These are phyloP conservation scores for Chrysosporium keratinophilum DNA, from an alignment of 2,329 filamentous ascomycete genomes.

Conservation along the genomic window DNA sequence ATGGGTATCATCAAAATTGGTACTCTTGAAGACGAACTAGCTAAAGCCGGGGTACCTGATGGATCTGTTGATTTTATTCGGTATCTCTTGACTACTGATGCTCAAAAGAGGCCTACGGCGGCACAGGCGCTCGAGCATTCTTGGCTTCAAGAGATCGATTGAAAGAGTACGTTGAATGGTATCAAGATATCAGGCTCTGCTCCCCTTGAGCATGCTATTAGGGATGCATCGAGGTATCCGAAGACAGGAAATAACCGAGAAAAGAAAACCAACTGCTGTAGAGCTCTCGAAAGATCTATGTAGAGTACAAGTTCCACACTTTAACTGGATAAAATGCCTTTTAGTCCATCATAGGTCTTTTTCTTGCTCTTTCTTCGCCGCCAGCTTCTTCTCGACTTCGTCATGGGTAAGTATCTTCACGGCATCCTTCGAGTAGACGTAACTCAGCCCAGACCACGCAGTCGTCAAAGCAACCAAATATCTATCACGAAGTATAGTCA, in stretches of 20 bases:
- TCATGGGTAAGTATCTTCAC: constrained; percentile 64
- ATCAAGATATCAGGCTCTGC: too few species aligned
- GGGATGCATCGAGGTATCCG: too few species aligned
- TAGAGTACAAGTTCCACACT: too few species aligned
- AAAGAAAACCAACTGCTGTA: too few species aligned
- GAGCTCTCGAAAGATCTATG: too few species aligned
- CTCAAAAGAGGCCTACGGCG: constrained; percentile 9
- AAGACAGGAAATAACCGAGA: too few species aligned
- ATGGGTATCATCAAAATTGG: constrained; percentile 9
- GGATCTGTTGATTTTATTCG: constrained; percentile 12
- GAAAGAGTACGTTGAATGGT: not conserved
- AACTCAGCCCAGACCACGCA: constrained; percentile 86
- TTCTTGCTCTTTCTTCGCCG: constrained; percentile 21
- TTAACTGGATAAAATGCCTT: too few species aligned
- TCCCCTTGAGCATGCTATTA: too few species aligned
- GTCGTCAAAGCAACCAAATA: constrained; percentile 82
- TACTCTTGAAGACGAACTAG: constrained; percentile 12
- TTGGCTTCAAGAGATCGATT: constrained; percentile 7
- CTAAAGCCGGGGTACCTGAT: not conserved
- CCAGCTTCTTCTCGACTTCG: constrained; percentile 31
- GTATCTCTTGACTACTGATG: constrained; percentile 9
- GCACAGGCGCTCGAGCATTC: constrained; percentile 10
- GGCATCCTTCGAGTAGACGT: constrained; percentile 80
- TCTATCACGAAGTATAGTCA: constrained; percentile 34
- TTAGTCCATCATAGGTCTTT: not conserved